These are phyloP conservation scores for Gracilaria gracilis DNA, from an alignment of 23 red algal genomes.

Conservation along the genomic window DNA sequence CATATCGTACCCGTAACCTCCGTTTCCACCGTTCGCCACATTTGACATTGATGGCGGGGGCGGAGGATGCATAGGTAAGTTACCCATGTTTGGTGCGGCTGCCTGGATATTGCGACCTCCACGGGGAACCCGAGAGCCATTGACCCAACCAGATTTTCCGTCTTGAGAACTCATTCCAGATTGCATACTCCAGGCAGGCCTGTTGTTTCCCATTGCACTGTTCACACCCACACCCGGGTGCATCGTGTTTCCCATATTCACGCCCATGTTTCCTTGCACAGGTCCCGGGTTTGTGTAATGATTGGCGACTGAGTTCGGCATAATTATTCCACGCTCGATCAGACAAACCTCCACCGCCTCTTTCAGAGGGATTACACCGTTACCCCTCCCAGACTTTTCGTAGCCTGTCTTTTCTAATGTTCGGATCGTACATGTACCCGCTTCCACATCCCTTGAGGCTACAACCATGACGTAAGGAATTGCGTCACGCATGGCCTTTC, in stretches of 20 bases:
- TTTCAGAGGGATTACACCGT: slow-evolving; percentile 81
- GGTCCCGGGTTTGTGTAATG: background rate
- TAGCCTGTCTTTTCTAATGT: slow-evolving; percentile 93
- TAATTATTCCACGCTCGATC: slow-evolving; percentile 76
- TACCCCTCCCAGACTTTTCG: slow-evolving; percentile 83
- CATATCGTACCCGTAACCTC: slow-evolving; percentile 17
- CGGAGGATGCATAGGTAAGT: slow-evolving; percentile 18
- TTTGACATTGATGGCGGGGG: background rate
- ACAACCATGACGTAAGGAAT: slow-evolving; percentile 97
- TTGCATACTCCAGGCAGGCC: slow-evolving; percentile 14
- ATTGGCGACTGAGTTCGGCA: slow-evolving; percentile 43
- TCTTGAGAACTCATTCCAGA: slow-evolving; percentile 16
- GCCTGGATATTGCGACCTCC: background rate
- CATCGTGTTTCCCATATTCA: slow-evolving; percentile 2
- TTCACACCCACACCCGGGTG: background rate
- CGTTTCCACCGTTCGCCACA: background rate
- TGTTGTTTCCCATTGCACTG: slow-evolving; percentile 3
- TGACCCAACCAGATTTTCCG: slow-evolving; percentile 11
- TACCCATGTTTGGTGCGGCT: slow-evolving; percentile 2
- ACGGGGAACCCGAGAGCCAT: background rate
- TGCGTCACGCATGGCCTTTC: slow-evolving; percentile 69
- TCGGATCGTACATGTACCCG: slow-evolving; percentile 85
- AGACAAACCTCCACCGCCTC: slow-evolving; percentile 88
- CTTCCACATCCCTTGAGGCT: slow-evolving; percentile 76
- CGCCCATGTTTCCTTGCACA: slow-evolving; percentile 22